Conservation (phyloP, 257 asterid species). For the Ehretia macrophylla region DNA sequence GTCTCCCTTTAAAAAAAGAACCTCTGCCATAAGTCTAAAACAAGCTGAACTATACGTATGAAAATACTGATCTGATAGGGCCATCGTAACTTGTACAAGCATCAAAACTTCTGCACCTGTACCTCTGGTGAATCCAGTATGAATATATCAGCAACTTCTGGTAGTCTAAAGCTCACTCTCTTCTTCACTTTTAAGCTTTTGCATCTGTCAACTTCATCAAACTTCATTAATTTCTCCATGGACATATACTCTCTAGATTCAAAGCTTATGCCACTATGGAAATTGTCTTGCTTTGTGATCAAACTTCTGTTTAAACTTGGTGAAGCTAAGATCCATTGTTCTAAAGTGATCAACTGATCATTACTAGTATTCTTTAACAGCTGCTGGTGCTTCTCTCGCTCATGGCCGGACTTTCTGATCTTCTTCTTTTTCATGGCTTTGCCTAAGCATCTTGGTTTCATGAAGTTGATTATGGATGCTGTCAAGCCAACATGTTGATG, state of each 20-base stretch:
- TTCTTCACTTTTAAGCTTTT: slow-evolving; percentile 37
- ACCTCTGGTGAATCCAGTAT: slow-evolving; percentile 24
- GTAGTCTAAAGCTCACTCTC: slow-evolving; percentile 54
- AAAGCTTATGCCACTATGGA: neutral
- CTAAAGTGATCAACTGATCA: slow-evolving; percentile 21
- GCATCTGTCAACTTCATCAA: slow-evolving; percentile 6
- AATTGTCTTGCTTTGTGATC: slow-evolving; percentile 13
- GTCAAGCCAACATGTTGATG: slow-evolving; percentile 9
- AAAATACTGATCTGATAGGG: no score
- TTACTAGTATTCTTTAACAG: slow-evolving; percentile 2
- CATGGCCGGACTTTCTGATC: no score
- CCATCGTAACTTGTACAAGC: no score
- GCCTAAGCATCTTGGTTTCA: slow-evolving; percentile 32
- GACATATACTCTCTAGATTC: neutral
- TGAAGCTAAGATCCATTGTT: slow-evolving; percentile 45
- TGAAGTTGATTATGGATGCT: slow-evolving; percentile 13
- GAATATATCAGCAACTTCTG: slow-evolving; percentile 54
- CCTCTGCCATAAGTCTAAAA: no score
- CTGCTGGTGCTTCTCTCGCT: slow-evolving; percentile 5
- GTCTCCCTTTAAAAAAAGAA: no score
- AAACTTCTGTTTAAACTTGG: slow-evolving; percentile 15
- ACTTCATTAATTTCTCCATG: neutral
- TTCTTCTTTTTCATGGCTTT: slow-evolving; percentile 15
- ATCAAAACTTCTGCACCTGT: neutral
- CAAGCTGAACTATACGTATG: no score